phyloP scores from a whole-genome alignment of 2,329 filamentous ascomycete species.

The Sordariomycetes sp. region DNA sequence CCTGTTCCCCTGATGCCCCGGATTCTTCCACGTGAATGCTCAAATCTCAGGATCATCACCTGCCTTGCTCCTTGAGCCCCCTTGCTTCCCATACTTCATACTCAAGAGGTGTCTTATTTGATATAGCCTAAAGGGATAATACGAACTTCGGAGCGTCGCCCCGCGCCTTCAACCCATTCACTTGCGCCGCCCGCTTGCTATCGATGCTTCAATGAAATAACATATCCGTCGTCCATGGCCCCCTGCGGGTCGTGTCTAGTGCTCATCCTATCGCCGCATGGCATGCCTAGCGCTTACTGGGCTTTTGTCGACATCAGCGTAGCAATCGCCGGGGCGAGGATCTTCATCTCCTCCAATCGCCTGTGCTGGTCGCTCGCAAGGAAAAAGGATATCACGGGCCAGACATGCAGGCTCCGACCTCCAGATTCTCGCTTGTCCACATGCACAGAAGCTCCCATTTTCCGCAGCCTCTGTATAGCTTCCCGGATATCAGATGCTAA shows the following conservation, averaged over 20 bases:
- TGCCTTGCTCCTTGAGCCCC: too few species aligned
- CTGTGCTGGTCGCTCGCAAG: conserved; percentile 31
- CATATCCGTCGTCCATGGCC: neutral
- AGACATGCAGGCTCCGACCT: conserved; percentile 61
- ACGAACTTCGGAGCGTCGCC: neutral
- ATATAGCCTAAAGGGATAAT: conserved; percentile 5
- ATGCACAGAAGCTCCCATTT: conserved; percentile 9
- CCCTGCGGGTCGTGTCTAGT: neutral
- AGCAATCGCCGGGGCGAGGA: conserved; percentile 23
- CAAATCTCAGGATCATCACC: too few species aligned
- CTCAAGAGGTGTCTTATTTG: neutral
- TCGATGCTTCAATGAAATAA: neutral
- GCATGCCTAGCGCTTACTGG: neutral
- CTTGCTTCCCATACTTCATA: neutral
- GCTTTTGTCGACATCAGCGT: neutral
- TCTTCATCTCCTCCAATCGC: conserved; percentile 40
- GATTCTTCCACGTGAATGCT: too few species aligned
- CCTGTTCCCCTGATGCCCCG: too few species aligned
- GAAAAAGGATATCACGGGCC: conserved; percentile 64
- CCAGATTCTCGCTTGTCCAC: conserved; percentile 4
- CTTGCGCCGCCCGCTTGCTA: neutral
- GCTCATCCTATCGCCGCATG: neutral
- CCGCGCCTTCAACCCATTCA: neutral
- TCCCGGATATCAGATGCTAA: conserved; percentile 59
- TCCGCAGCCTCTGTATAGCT: conserved; percentile 44